These are phyloP conservation scores for Mycosphaerelloides madeirae DNA, from an alignment of 2,329 filamentous ascomycete genomes.

Conservation along the genomic window DNA sequence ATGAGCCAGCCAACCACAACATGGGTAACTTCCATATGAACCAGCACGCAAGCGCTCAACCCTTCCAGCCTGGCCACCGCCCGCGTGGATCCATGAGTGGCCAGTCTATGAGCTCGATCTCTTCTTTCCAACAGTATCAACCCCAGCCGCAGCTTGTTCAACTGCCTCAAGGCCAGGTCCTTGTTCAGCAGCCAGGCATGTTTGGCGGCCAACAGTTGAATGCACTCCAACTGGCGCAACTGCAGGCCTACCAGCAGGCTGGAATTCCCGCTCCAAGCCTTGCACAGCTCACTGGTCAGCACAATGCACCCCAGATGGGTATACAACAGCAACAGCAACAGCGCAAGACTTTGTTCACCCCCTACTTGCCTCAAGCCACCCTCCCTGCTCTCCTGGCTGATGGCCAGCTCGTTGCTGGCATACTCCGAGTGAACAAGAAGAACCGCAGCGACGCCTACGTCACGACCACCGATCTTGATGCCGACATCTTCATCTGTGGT, in stretches of 20 bases:
- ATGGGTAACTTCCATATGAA: slow-evolving; percentile 64
- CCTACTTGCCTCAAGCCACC: slow-evolving; percentile 91
- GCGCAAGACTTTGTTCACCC: slow-evolving; percentile 96
- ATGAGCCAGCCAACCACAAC: slow-evolving; percentile 42
- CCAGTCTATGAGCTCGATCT: slow-evolving; percentile 72
- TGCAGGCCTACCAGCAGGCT: slow-evolving; percentile 86
- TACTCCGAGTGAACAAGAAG: slow-evolving; percentile 98
- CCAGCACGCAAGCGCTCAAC: slow-evolving; percentile 63
- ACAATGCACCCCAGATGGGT: slow-evolving; percentile 31
- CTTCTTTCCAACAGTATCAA: slow-evolving; percentile 76
- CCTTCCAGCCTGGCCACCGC: slow-evolving; percentile 91
- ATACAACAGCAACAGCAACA: slow-evolving; percentile 77
- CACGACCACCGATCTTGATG: slow-evolving; percentile 87
- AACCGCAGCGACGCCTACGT: slow-evolving; percentile 98
- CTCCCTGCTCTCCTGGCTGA: slow-evolving; percentile 85
- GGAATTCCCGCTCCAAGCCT: slow-evolving; percentile 57
- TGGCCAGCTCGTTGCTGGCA: slow-evolving; percentile 91
- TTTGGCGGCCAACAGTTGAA: slow-evolving; percentile 82
- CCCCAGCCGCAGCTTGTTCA: slow-evolving; percentile 85
- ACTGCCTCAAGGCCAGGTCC: slow-evolving; percentile 75
- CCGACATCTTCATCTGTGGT: slow-evolving; percentile 98
- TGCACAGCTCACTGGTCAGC: slow-evolving; percentile 41
- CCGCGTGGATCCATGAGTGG: slow-evolving; percentile 78
- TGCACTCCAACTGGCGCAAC: slow-evolving; percentile 79
- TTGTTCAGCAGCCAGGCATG: slow-evolving; percentile 73